A percentile compares a stretch with the other conserved stretches of the same genome.
Conservation (phyloP, 2,329 filamentous ascomycete genomes). For the Sphaerulina musiva region DNA sequence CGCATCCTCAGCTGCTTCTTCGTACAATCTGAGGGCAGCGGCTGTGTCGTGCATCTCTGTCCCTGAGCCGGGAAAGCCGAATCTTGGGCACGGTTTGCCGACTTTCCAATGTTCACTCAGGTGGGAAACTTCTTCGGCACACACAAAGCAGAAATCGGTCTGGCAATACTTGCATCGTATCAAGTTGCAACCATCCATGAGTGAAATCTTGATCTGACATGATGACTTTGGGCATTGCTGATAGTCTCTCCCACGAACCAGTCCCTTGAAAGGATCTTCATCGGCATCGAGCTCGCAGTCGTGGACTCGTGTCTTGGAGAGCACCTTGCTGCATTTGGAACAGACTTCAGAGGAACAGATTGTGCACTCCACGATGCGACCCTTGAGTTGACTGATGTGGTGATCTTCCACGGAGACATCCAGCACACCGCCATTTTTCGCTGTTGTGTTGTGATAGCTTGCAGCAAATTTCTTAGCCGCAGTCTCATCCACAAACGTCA, state of each 20-base stretch:
- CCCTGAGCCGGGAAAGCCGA: neutral
- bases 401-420: neutral
- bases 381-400: neutral
- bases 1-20: neutral
- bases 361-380: neutral
- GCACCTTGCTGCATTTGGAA: neutral
- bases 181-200: slow-evolving; percentile 4
- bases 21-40: neutral
- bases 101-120: neutral
- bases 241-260: neutral
- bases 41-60: neutral
- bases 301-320: neutral
- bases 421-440: neutral
- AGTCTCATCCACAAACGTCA: neutral
- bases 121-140: neutral
- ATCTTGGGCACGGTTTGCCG: slow-evolving; percentile 1
- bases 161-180: neutral
- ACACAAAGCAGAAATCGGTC: slow-evolving; percentile 7
- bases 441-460: neutral
- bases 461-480: neutral
- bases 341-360: neutral
- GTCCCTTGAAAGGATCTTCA: slow-evolving; percentile 2
- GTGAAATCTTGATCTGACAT: slow-evolving; percentile 1
- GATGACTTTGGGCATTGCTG: slow-evolving; percentile 1
- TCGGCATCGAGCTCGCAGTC: neutral